Evolutionary conservation across 2,329 filamentous ascomycete species (phyloP).

Genomic region (Epichloe uncinata): DNA sequence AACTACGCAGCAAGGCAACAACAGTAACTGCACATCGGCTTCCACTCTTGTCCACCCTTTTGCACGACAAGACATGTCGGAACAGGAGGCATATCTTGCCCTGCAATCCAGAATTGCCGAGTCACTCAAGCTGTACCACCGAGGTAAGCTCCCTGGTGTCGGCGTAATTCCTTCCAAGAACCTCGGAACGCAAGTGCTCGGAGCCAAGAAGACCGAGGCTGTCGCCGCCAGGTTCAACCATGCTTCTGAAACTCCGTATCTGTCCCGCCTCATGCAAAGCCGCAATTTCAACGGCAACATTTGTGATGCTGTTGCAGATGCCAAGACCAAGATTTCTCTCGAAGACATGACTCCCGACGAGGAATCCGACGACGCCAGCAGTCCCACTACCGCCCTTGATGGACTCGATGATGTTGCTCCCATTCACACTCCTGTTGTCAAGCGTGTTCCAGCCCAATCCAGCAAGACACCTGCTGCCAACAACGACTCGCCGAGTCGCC

Average conservation of each 20-base stretch:
- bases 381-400: constrained; percentile 7
- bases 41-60: constrained; percentile 20
- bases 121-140: constrained; percentile 37
- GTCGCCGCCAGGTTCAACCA: constrained; percentile 29
- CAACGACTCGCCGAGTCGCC: constrained; percentile 27
- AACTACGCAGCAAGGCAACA: constrained; percentile 1
- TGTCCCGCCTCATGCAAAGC: constrained; percentile 51
- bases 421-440: constrained; percentile 28
- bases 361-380: constrained; percentile 31
- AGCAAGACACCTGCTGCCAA: constrained; percentile 34
- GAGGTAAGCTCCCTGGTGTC: constrained; percentile 36
- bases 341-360: constrained; percentile 40
- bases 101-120: constrained; percentile 40
- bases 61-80: constrained; percentile 32
- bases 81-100: constrained; percentile 37
- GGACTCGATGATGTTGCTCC: constrained; percentile 8
- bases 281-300: constrained; percentile 50
- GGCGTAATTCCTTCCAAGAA: constrained; percentile 28
- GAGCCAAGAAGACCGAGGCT: neutral
- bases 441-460: constrained; percentile 46
- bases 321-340: constrained; percentile 38
- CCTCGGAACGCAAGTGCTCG: constrained; percentile 6
- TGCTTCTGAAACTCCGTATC: constrained; percentile 48
- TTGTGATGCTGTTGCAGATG: constrained; percentile 42
- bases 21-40: neutral